Evolutionary conservation across 257 asterid genomes (phyloP).

Genomic region (Henckelia pumila): DNA sequence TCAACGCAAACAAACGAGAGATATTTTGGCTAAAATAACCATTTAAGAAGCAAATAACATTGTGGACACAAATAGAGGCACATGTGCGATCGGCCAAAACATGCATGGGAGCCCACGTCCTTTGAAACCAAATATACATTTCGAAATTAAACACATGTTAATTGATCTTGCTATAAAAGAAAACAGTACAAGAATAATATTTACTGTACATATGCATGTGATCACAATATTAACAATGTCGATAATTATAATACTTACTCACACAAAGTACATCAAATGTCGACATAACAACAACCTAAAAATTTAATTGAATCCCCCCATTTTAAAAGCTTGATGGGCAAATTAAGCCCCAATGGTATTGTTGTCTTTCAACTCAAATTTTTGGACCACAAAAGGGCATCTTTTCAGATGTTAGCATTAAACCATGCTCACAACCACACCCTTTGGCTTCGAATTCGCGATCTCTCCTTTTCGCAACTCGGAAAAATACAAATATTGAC

Average conservation of each 20-base stretch:
- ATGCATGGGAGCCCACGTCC: slow-evolving; percentile 32
- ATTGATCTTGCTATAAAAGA: slow-evolving; percentile 22
- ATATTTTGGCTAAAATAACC: slow-evolving; percentile 31
- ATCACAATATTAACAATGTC: no score
- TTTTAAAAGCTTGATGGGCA: slow-evolving; percentile 43
- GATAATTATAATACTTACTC: no score
- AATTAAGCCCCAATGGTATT: slow-evolving; percentile 41
- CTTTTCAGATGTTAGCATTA: slow-evolving; percentile 60
- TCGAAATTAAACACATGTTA: slow-evolving; percentile 10
- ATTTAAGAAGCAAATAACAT: slow-evolving; percentile 13
- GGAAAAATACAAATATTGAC: slow-evolving; percentile 2
- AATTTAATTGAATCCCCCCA: no score
- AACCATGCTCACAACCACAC: slow-evolving; percentile 10
- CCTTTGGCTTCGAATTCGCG: slow-evolving; percentile 21
- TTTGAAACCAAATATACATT: slow-evolving; percentile 12
- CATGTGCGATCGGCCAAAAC: slow-evolving; percentile 33
- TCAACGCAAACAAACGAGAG: not conserved
- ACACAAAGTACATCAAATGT: no score
- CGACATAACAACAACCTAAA: no score
- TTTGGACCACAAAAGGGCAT: slow-evolving; percentile 60
- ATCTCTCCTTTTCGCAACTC: slow-evolving; percentile 25
- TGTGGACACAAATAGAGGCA: slow-evolving; percentile 27
- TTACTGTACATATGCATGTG: no score
- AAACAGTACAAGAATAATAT: no score
- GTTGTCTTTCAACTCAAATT: slow-evolving; percentile 48